Percentiles rank a stretch among this genome's conserved stretches.
phyloP scores from a whole-genome alignment of 2,329 filamentous ascomycete genomes.

The Ampelomyces quisqualis region DNA sequence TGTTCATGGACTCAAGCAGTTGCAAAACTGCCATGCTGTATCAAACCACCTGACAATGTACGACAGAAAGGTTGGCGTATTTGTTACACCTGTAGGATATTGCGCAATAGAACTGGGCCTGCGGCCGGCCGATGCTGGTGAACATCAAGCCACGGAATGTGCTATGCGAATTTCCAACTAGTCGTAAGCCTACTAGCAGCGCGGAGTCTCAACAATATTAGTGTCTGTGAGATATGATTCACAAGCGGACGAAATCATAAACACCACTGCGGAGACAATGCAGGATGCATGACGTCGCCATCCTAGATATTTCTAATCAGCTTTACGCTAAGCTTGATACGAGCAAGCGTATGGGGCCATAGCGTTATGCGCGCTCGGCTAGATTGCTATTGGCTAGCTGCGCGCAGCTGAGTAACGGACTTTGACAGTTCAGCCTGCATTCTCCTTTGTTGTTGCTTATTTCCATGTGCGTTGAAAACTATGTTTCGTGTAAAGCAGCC shows the following conservation, averaged over 20 bases:
- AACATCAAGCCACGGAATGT: too few relatives aligned
- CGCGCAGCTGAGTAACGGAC: not conserved
- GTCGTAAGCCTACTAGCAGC: too few relatives aligned
- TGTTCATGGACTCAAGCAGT: too few relatives aligned
- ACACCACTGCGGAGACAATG: not conserved
- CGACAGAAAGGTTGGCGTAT: too few relatives aligned
- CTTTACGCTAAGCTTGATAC: not conserved
- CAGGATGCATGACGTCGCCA: constrained; percentile 2
- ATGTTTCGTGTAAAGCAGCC: not conserved
- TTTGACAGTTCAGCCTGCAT: not conserved
- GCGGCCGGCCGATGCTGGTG: too few relatives aligned
- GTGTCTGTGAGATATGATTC: constrained; percentile 1
- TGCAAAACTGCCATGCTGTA: too few relatives aligned
- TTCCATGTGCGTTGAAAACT: not conserved
- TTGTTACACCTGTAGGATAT: too few relatives aligned
- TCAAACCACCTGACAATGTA: too few relatives aligned
- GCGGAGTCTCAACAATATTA: not conserved
- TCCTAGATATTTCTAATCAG: constrained; percentile 1
- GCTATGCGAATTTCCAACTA: too few relatives aligned
- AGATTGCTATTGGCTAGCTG: not conserved
- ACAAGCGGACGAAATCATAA: constrained; percentile 8
- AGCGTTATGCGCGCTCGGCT: not conserved
- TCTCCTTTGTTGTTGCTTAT: not conserved
- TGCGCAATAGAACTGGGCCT: too few relatives aligned
- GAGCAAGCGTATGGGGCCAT: not conserved